A percentile compares a stretch with the other conserved stretches of the same genome.
Evolutionary conservation across 257 asterid genomes (phyloP).

Genomic region (Anisodus acutangulus): DNA sequence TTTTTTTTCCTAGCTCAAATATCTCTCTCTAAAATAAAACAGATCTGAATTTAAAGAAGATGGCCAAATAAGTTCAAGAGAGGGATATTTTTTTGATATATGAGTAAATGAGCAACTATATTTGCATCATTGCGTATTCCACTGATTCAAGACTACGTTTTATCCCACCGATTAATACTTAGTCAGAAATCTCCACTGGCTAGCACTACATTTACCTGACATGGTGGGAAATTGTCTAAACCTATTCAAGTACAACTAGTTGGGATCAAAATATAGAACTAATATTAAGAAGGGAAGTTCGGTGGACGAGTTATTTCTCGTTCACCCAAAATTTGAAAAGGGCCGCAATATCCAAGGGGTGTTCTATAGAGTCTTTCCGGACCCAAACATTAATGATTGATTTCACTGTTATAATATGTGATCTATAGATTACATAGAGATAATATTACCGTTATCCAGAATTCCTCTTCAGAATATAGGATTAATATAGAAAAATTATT

Average conservation of each 20-base stretch:
- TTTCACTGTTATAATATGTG: too few species aligned
- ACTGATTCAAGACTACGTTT: background rate
- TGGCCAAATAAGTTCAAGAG: too few species aligned
- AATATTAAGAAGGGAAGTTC: background rate
- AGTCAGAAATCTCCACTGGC: background rate
- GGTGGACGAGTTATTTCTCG: too few species aligned
- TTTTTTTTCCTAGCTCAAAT: too few species aligned
- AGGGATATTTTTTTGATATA: background rate
- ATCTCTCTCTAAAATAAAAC: too few species aligned
- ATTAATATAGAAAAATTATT: background rate
- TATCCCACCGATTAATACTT: background rate
- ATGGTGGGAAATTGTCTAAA: background rate
- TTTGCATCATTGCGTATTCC: background rate
- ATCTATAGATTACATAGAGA: background rate
- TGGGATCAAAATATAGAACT: background rate
- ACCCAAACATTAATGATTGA: too few species aligned
- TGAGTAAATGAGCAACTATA: background rate
- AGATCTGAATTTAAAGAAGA: too few species aligned
- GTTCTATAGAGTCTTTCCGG: too few species aligned
- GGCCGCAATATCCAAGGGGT: too few species aligned
- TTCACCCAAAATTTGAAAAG: too few species aligned
- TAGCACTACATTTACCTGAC: background rate
- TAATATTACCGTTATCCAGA: too few species aligned
- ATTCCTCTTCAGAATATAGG: too few species aligned
- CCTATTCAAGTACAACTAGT: background rate